phyloP scores from a whole-genome alignment of 2,329 filamentous ascomycete genomes.

The Penicillium expansum region DNA sequence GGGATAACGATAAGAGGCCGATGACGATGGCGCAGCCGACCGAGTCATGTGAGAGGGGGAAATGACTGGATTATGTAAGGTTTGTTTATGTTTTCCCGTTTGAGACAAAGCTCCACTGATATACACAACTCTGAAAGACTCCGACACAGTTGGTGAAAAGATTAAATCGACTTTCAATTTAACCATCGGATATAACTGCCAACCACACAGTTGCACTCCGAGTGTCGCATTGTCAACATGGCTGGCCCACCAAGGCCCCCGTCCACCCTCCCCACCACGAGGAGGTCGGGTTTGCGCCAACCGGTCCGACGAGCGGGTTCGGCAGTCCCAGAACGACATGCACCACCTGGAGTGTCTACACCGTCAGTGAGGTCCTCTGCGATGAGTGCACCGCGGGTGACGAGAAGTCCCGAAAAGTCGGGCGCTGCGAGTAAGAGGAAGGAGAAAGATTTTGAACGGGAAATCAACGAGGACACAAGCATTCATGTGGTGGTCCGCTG shows the following conservation, averaged over 20 bases:
- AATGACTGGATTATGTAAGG: constrained; percentile 17
- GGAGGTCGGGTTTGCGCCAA: constrained; percentile 52
- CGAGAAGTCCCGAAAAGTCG: constrained; percentile 45
- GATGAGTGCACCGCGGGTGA: constrained; percentile 35
- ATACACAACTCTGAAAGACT: constrained; percentile 3
- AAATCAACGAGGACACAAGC: constrained; percentile 78
- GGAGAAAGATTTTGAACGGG: constrained; percentile 75
- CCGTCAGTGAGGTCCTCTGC: constrained; percentile 63
- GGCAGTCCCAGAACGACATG: constrained; percentile 52
- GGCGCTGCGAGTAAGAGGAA: constrained; percentile 73
- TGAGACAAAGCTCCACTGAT: constrained; percentile 12
- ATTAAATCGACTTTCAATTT: neutral
- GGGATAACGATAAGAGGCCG: constrained; percentile 3
- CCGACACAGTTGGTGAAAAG: neutral
- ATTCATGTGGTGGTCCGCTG: constrained; percentile 97
- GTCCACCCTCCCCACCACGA: constrained; percentile 47
- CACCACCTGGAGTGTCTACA: constrained; percentile 71
- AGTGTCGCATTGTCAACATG: constrained; percentile 41
- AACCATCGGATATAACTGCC: neutral
- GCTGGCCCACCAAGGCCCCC: constrained; percentile 54
- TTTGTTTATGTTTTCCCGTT: constrained; percentile 23
- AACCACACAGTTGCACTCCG: neutral
- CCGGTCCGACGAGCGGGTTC: constrained; percentile 54
- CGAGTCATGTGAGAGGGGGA: constrained; percentile 23
- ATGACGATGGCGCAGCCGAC: constrained; percentile 9